Conservation (phyloP, 768 basidiomycete genomes). For the Auricularia sp. region DNA sequence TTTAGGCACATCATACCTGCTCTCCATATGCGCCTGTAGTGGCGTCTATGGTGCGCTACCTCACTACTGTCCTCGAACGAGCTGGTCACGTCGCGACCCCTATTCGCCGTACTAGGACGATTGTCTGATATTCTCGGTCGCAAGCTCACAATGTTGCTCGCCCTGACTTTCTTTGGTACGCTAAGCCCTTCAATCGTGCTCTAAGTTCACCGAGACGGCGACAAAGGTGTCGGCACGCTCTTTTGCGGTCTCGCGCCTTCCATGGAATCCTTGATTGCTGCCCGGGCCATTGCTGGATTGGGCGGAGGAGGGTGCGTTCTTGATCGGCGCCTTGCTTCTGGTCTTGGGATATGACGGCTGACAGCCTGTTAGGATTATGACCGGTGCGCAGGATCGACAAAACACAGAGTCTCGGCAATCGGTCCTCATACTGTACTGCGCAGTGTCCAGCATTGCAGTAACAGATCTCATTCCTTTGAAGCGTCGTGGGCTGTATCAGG, state of each 20-base stretch:
- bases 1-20: conserved; percentile 79
- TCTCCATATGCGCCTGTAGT: conserved; percentile 86
- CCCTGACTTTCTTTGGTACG: conserved; percentile 72
- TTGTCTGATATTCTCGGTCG: conserved; percentile 71
- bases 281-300: conserved; percentile 82
- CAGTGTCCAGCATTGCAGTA: conserved; percentile 70
- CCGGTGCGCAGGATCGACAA: conserved; percentile 36
- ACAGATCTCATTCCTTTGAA: conserved; percentile 77
- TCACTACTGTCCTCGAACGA: neutral
- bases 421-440: conserved; percentile 9
- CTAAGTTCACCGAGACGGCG: neutral
- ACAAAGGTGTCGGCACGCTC: conserved; percentile 55
- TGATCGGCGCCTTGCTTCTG: neutral
- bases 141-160: conserved; percentile 59
- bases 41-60: conserved; percentile 60
- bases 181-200: conserved; percentile 5
- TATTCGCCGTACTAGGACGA: conserved; percentile 43
- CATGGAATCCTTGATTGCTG: conserved; percentile 73
- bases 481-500: conserved; percentile 16
- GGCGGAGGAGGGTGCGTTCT: conserved; percentile 70
- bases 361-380: conserved; percentile 55
- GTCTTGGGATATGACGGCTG: neutral
- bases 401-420: conserved; percentile 10
- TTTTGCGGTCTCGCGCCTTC: conserved; percentile 79
- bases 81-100: conserved; percentile 10